Conservation (phyloP, 2,329 filamentous ascomycete genomes). For the Cercospora zeina region DNA sequence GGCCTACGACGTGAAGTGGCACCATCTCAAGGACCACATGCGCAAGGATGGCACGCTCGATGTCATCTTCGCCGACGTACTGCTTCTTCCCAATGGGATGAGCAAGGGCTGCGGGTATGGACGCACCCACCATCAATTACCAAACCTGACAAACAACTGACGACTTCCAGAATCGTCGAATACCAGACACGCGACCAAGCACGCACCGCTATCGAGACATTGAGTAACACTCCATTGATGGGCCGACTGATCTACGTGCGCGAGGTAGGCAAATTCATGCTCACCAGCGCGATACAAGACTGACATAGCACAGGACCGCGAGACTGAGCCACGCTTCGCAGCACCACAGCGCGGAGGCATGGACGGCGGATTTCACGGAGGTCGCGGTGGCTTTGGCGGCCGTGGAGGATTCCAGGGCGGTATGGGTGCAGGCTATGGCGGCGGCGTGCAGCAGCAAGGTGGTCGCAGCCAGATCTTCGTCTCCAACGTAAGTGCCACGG, state of each 20-base stretch:
- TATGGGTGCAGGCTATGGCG: slow-evolving; percentile 48
- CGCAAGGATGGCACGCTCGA: slow-evolving; percentile 85
- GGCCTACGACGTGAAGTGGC: slow-evolving; percentile 99
- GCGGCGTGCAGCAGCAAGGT: slow-evolving; percentile 55
- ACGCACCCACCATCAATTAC: slow-evolving; percentile 6
- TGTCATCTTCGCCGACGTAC: slow-evolving; percentile 98
- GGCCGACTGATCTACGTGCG: slow-evolving; percentile 97
- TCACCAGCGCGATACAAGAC: slow-evolving; percentile 4
- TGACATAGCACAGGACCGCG: slow-evolving; percentile 70
- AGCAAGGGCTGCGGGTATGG: slow-evolving; percentile 99
- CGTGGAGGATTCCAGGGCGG: slow-evolving; percentile 50
- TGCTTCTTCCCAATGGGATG: slow-evolving; percentile 99
- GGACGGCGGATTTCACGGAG: slow-evolving; percentile 58
- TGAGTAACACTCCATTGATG: slow-evolving; percentile 99
- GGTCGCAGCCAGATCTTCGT: slow-evolving; percentile 92
- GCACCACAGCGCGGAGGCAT: slow-evolving; percentile 57
- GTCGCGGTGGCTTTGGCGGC: slow-evolving; percentile 44
- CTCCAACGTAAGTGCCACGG: slow-evolving; percentile 71
- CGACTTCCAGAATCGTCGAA: slow-evolving; percentile 85
- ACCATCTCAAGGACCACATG: slow-evolving; percentile 99
- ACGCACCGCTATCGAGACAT: slow-evolving; percentile 91
- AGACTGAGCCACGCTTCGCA: slow-evolving; percentile 89
- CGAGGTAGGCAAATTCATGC: slow-evolving; percentile 64
- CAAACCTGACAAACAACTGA: neutral
- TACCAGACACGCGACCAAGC: slow-evolving; percentile 99